These are phyloP conservation scores for Podila epigama DNA, from an alignment of 192 early-diverging fungal genomes.

Conservation along the genomic window DNA sequence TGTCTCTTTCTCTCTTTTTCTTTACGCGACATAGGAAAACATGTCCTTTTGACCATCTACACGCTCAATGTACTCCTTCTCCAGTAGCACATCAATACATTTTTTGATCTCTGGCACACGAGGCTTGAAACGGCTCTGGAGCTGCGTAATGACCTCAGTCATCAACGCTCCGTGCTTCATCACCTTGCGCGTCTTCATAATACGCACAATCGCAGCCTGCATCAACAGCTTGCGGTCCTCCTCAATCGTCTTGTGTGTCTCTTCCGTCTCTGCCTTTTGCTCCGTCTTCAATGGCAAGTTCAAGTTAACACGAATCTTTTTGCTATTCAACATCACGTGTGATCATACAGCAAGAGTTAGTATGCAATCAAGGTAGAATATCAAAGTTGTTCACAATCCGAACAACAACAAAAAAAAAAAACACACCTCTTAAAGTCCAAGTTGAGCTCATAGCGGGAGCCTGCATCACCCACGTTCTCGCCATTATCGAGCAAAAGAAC, in stretches of 20 bases:
- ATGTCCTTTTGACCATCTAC: constrained; percentile 82
- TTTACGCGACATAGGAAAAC: constrained; percentile 84
- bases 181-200: constrained; percentile 98
- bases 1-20: not conserved
- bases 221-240: constrained; percentile 93
- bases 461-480: constrained; percentile 61
- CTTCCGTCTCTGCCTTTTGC: constrained; percentile 88
- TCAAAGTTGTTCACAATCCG: no score
- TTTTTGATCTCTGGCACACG: constrained; percentile 93
- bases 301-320: constrained; percentile 89
- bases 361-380: no score
- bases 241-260: constrained; percentile 92
- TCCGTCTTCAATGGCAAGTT: constrained; percentile 87
- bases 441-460: constrained; percentile 78
- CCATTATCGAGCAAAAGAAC: constrained; percentile 67
- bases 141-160: constrained; percentile 88
- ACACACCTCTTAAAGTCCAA: constrained; percentile 73
- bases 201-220: constrained; percentile 98
- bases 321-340: constrained; percentile 61
- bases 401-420: not conserved
- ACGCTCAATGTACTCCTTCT: constrained; percentile 93
- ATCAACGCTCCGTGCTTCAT: constrained; percentile 87
- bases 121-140: constrained; percentile 90
- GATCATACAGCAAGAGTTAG: not conserved
- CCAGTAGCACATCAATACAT: constrained; percentile 92